Evolutionary conservation across 1,139 yeast species (phyloP).

Genomic region (Yamadazyma atmosphaerica): DNA sequence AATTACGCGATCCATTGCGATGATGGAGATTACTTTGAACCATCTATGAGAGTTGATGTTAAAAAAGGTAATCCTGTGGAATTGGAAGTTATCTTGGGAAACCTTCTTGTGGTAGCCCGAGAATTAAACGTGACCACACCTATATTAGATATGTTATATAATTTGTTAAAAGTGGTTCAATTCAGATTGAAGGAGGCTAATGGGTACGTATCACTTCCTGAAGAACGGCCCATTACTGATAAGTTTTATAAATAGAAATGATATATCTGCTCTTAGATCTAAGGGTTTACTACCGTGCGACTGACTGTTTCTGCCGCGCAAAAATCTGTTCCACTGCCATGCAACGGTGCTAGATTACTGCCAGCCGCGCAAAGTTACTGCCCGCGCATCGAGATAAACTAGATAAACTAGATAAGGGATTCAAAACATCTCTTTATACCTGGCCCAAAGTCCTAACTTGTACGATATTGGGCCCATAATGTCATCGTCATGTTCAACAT

Average conservation of each 20-base stretch:
- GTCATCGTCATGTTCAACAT: slow-evolving; percentile 6
- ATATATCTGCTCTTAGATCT: too few relatives aligned
- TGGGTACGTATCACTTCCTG: slow-evolving; percentile 12
- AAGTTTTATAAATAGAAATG: slow-evolving; percentile 10
- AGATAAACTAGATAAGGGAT: too few relatives aligned
- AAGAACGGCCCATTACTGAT: slow-evolving; percentile 12
- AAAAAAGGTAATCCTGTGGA: slow-evolving; percentile 31
- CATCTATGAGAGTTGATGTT: slow-evolving; percentile 39
- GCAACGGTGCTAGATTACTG: too few relatives aligned
- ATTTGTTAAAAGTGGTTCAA: slow-evolving; percentile 39
- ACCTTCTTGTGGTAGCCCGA: slow-evolving; percentile 17
- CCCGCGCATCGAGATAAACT: too few relatives aligned
- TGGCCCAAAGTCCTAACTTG: too few relatives aligned
- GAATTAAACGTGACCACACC: slow-evolving; percentile 14
- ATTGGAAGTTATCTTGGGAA: slow-evolving; percentile 31
- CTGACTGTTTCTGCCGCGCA: too few relatives aligned
- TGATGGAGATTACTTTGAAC: slow-evolving; percentile 22
- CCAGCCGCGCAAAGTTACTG: too few relatives aligned
- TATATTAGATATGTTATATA: slow-evolving; percentile 28
- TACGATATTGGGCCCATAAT: background rate
- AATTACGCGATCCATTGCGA: slow-evolving; percentile 18
- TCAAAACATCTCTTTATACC: too few relatives aligned
- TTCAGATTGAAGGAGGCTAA: slow-evolving; percentile 16
- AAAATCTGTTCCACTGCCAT: too few relatives aligned
- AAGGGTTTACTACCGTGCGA: background rate